These are phyloP conservation scores for Plasmodiophora brassicae DNA, from an alignment of 208 protist species.

Conservation along the genomic window DNA sequence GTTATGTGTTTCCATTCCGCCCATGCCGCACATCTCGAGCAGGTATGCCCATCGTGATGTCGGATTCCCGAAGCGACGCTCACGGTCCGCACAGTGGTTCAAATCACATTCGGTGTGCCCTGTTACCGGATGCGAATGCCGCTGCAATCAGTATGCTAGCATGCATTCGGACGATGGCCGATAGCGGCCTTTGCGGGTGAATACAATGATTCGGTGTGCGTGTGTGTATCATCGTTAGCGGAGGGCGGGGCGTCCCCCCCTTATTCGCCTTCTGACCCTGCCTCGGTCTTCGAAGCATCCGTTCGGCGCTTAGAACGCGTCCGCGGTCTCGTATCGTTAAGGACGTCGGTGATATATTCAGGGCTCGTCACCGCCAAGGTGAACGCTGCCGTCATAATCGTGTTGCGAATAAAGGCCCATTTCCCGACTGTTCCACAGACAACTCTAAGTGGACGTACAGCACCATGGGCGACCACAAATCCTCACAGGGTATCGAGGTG, in stretches of 20 bases:
- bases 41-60: not conserved
- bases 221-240: not conserved
- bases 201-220: not conserved
- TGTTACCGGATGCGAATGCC: not conserved
- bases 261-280: not conserved
- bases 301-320: not conserved
- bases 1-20: not conserved
- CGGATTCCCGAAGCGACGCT: not conserved
- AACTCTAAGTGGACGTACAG: no score
- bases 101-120: not conserved
- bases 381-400: not conserved
- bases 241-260: not conserved
- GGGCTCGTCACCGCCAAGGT: not conserved
- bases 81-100: not conserved
- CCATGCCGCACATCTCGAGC: not conserved
- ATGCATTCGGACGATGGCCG: no score
- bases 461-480: no score
- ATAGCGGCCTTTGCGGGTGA: not conserved
- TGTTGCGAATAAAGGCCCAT: not conserved
- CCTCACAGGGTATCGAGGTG: no score
- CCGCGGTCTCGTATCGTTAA: not conserved
- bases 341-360: not conserved
- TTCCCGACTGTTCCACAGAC: not conserved
- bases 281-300: not conserved
- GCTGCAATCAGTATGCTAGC: constrained; percentile 1